These are phyloP conservation scores for Oryza meridionalis DNA, from an alignment of 176 grass and related monocot species.

Conservation along the genomic window DNA sequence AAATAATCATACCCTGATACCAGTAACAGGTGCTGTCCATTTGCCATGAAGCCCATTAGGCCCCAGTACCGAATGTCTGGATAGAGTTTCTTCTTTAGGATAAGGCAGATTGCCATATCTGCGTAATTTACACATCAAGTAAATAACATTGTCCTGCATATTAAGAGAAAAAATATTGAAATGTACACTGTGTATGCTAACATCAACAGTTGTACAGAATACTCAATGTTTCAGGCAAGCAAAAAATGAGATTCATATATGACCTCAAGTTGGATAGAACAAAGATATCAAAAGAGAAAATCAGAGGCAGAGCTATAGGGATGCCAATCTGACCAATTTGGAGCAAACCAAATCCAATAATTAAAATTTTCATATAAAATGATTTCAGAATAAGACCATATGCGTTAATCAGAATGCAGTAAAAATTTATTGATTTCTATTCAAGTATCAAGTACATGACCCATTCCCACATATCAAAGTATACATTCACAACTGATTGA, in stretches of 20 bases:
- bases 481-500: constrained; percentile 29
- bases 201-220: constrained; percentile 7
- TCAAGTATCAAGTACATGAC: constrained; percentile 21
- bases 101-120: constrained; percentile 69
- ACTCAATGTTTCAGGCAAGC: constrained; percentile 9
- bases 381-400: constrained; percentile 19
- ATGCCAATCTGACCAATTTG: background rate
- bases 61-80: constrained; percentile 90
- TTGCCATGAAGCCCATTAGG: constrained; percentile 75
- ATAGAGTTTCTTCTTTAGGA: constrained; percentile 94
- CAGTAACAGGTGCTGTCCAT: constrained; percentile 61
- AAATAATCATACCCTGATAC: constrained; percentile 77
- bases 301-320: background rate
- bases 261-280: constrained; percentile 24
- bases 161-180: constrained; percentile 19
- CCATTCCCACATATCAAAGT: constrained; percentile 13
- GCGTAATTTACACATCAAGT: constrained; percentile 46
- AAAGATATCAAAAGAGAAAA: constrained; percentile 25
- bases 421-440: background rate
- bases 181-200: constrained; percentile 2
- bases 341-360: background rate
- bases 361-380: constrained; percentile 16
- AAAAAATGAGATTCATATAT: constrained; percentile 16
- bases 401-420: background rate
- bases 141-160: background rate